Evolutionary conservation across 1,284 basidiomycete genomes (phyloP), one percentile per base, ranked within the genome.

Genomic region (Termitomyces sp.): DNA sequence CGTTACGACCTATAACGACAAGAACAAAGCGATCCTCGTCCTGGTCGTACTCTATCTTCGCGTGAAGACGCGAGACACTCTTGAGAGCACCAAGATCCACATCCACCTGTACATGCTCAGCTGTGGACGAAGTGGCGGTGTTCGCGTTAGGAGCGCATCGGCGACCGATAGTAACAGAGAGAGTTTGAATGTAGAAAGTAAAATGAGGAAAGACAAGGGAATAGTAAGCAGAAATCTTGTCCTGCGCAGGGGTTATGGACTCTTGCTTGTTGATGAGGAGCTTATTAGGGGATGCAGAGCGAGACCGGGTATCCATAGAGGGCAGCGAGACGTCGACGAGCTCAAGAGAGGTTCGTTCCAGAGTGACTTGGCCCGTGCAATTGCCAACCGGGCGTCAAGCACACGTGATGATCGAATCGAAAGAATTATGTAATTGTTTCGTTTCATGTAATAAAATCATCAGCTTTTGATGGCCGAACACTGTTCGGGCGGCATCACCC

Each of bases 11-110:
- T 34, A 92, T 80, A 38, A 99, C 95, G 59, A 88, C 84, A 46
- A 99, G 81, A 30, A 94, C 87, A 73, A 95, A 99, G 64, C 84
- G 84, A 67, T 93, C 92, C 58, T 91, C 86, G 21, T 89, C 83
- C 62, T 88, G 83, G 74, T 92, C 90, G 67, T 90, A 97, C 70
- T 92, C 93, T 65, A 99, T 95, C 75, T 88, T 89, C 50, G 97
- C 97, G 68, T 99, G 97, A 13, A 97, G 79, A 24, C 97, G 82
- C 10, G 95, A 98, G 53, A 99, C 95, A 58, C 92, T 95, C 82
- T 98, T 98, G 58, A 98, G 82, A 1, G 93, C 89, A 3, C 97
- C 97, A 5, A 99, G 83, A 74, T 99, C 97, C 44, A 99, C 93
- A 66, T 99, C 97, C 44, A 94, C 90, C 55, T 80, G 74, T 56